Base-by-base conservation (phyloP, 192 early-diverging fungal genomes). In the Backusella tuberculispora region DNA sequence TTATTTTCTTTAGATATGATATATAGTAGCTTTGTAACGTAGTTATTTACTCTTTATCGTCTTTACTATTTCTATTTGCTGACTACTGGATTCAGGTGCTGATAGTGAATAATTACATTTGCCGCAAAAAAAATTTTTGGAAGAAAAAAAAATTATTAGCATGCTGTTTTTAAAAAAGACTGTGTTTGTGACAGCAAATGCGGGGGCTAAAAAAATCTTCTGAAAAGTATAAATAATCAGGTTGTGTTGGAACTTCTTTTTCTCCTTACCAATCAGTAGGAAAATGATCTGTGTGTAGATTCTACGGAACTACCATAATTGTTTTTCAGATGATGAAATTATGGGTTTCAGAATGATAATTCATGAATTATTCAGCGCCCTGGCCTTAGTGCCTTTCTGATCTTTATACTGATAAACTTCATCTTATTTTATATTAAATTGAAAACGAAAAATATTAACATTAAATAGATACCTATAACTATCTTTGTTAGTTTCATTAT, bases 301-400 rank as follows among this genome's bases (percentile, higher is more conserved):
- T 44, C 45, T 69, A 47, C 5, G 45, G 45, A 44, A 69, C 68
- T 69, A 45, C 68, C 26, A 47, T 34, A 29, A 69, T 69, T 43
- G 43, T 66, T 69, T 69, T 69, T 69, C 68, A 69, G 68, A 69
- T 69, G 68, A 69, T 69, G 68, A 69, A 69, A 69, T 66, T 66
- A 66, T 42, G 68, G 68, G 68, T 69, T 43, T 69, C 44, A 43
- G 68, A 15, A 69, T 69, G 68, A 69, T 47, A 26, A 41, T 67
- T 41, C 43, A 26, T 69, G 43, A 45, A 69, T 69, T 69, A 69
- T 26, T 45, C 24, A 21, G 45, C 68, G 68, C 68, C 68, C 68
- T 45, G 68, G 45, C 29, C 40, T 40, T 45, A 17, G 5, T 19
- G 15, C 68, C 68, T 69, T 69, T 69, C 68, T 69, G 68, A 69